Evolutionary conservation across 2,329 filamentous ascomycete species (phyloP).

Genomic region (Penicillium crustosum): DNA sequence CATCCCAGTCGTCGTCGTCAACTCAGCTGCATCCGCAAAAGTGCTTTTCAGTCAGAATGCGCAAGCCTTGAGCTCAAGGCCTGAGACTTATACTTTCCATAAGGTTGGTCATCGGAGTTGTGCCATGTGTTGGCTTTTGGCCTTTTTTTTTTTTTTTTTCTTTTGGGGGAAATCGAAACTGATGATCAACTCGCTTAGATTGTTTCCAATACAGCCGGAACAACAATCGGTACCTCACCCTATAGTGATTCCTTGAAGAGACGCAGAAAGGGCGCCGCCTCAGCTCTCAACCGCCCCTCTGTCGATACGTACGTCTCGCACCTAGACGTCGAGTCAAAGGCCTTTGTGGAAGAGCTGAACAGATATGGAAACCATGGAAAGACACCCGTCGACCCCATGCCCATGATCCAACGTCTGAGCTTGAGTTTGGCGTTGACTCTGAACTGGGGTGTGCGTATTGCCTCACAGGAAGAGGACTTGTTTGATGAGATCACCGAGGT

Average conservation of each 20-base stretch:
- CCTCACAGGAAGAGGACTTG: slow-evolving; percentile 59
- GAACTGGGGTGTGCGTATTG: slow-evolving; percentile 65
- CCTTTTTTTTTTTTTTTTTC: no score
- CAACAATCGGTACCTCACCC: slow-evolving; percentile 67
- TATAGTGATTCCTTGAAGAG: slow-evolving; percentile 66
- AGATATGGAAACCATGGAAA: slow-evolving; percentile 57
- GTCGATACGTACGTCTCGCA: slow-evolving; percentile 63
- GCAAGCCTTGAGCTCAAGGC: slow-evolving; percentile 56
- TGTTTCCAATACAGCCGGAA: slow-evolving; percentile 64
- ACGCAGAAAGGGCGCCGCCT: slow-evolving; percentile 63
- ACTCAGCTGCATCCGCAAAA: slow-evolving; percentile 54
- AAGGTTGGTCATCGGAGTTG: slow-evolving; percentile 42
- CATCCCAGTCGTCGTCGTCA: slow-evolving; percentile 57
- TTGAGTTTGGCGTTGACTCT: slow-evolving; percentile 63
- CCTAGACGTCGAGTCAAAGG: slow-evolving; percentile 62
- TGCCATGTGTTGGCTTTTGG: background rate
- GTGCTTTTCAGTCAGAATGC: slow-evolving; percentile 54
- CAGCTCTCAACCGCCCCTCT: slow-evolving; percentile 64
- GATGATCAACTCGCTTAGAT: slow-evolving; percentile 43
- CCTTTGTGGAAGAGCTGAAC: slow-evolving; percentile 62
- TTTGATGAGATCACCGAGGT: slow-evolving; percentile 72
- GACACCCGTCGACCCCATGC: slow-evolving; percentile 62
- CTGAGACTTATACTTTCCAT: slow-evolving; percentile 61
- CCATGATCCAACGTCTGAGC: slow-evolving; percentile 65
- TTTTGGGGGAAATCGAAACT: no score